Percentiles rank a stretch among this genome's conserved stretches.
Conservation (phyloP, 2,329 filamentous ascomycete genomes). For the Neonectria hederae region DNA sequence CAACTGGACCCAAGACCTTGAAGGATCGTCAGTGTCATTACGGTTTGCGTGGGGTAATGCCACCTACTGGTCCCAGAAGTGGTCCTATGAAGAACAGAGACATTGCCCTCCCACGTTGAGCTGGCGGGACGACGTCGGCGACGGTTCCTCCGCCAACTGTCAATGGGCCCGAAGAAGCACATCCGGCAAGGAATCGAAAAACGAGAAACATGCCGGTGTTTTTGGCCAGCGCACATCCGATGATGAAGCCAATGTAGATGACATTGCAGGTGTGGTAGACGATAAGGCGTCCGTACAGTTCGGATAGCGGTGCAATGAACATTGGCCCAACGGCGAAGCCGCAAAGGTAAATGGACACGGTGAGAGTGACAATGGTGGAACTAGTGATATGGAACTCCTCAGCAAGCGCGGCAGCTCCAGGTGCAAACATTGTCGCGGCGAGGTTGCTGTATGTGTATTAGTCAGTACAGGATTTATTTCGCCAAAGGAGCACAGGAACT, state of each 20-base stretch:
- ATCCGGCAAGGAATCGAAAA: slow-evolving; percentile 67
- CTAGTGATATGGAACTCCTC: slow-evolving; percentile 40
- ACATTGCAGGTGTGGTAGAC: no score
- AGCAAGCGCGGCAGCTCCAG: no score
- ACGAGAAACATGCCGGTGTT: slow-evolving; percentile 69
- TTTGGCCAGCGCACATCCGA: slow-evolving; percentile 56
- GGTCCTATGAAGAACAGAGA: slow-evolving; percentile 70
- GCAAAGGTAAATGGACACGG: slow-evolving; percentile 55
- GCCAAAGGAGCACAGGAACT: slow-evolving; percentile 47
- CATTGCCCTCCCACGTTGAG: slow-evolving; percentile 68
- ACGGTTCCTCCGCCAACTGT: slow-evolving; percentile 73
- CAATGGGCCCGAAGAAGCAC: slow-evolving; percentile 68
- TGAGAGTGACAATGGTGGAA: slow-evolving; percentile 50
- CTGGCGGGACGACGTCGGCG: slow-evolving; percentile 67
- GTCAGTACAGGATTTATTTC: slow-evolving; percentile 1
- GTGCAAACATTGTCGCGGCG: no score
- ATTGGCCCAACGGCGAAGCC: slow-evolving; percentile 66
- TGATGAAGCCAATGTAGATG: slow-evolving; percentile 46
- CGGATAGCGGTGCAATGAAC: slow-evolving; percentile 68
- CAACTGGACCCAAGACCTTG: slow-evolving; percentile 23
- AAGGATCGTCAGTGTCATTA: slow-evolving; percentile 13
- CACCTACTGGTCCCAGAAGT: slow-evolving; percentile 60
- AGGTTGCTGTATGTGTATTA: no score
- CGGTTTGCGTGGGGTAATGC: neutral
- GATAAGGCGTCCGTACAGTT: slow-evolving; percentile 48